These are phyloP conservation scores for Platanthera guangdongensis DNA, from an alignment of 106 monocot genomes.

Conservation along the genomic window DNA sequence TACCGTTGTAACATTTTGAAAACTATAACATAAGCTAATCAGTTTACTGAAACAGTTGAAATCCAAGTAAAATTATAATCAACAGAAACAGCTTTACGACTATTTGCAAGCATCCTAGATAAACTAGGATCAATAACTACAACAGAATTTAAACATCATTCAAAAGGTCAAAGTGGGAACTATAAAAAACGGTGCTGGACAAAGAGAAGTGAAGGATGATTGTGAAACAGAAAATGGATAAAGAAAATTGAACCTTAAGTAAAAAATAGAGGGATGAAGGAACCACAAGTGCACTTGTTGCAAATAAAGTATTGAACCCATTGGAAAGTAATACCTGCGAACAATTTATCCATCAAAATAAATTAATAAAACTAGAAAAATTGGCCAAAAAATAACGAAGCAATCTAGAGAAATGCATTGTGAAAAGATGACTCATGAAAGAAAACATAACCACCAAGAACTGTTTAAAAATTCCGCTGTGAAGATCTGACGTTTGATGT, in stretches of 20 bases:
- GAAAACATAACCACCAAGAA: not conserved
- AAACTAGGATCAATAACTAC: not conserved
- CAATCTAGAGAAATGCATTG: not conserved
- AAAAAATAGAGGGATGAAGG: slow-evolving; percentile 89
- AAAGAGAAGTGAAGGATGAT: not conserved
- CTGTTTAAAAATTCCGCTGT: too few species aligned
- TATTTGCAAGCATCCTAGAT: too few species aligned
- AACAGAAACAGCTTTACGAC: too few species aligned
- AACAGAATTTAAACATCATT: not conserved
- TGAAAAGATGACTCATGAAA: not conserved
- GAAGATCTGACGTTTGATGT: too few species aligned
- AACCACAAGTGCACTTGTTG: slow-evolving; percentile 55
- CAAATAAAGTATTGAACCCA: slow-evolving; percentile 45
- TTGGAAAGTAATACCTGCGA: slow-evolving; percentile 71
- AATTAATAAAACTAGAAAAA: not conserved
- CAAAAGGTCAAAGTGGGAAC: not conserved
- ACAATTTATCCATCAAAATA: not conserved
- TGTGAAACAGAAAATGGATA: not conserved
- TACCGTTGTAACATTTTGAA: too few species aligned
- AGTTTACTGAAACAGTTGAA: too few species aligned
- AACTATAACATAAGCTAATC: too few species aligned
- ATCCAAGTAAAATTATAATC: too few species aligned
- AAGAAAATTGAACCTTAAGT: slow-evolving; percentile 50
- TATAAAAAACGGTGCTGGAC: not conserved
- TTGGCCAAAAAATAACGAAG: not conserved